Base-by-base conservation (phyloP, 495 filamentous ascomycete species). In the Podospora conica region DNA sequence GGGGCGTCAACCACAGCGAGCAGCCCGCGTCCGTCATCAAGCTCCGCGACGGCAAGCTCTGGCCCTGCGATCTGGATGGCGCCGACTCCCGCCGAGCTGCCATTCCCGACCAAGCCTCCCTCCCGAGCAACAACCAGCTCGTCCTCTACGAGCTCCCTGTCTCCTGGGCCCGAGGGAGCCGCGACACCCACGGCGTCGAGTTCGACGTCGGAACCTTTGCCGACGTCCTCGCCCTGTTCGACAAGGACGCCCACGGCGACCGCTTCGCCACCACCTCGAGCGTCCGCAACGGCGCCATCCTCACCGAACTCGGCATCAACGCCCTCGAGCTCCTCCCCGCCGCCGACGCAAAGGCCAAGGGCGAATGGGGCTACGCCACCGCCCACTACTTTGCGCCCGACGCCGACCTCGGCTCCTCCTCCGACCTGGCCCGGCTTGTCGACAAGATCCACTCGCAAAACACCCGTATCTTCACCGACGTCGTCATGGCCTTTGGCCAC, bases 101-200 rank as follows among this genome's bases (percentile, higher is more conserved):
- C 0, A 21, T 69, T 9, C 70, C 72, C 1, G 31, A 63, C 24
- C 67, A 68, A n/a, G 65, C 68, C 2, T 31, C 27, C 3, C 66
- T 77, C 7, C 71, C 73, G n/a, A 58, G 69, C 57, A 77, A 77
- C 66, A 75, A 75, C 61, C 67, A 74, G 12, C 53, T 75, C 28
- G 71, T 75, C 20, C 71, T 74, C 57, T 77, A 74, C 62, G 75
- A 75, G 61, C 69, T 77, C 0, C 75, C 75, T 9, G 64, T 70
- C 15, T 74, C 69, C 0, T 77, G 73, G 75, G 69, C 67, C 7
- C 74, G 69, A 31, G 68, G 53, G 1, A 65, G 68, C 15, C 48
- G 53, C 15, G 65, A 67, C 23, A 15, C 33, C 3, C 54, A 33
- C 22, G 64, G 63, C 1, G 53, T 66, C 3, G 67, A 74, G 22